These are phyloP conservation scores for Pythium guiyangense DNA, from an alignment of 352 stramenopile genomes.

Conservation along the genomic window DNA sequence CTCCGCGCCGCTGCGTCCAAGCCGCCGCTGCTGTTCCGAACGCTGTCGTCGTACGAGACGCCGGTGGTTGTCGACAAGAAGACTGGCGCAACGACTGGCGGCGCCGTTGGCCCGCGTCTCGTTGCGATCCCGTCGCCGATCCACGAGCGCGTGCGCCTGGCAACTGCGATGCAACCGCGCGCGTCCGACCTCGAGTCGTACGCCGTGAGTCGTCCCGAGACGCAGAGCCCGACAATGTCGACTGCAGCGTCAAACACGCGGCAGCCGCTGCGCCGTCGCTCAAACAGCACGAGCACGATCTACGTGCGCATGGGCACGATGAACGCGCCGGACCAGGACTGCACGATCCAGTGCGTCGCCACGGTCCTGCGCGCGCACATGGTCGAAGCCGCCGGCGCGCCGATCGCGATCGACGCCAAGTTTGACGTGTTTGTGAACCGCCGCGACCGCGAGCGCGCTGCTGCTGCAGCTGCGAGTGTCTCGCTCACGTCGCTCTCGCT, in stretches of 20 bases:
- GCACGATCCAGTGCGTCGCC: conserved; percentile 94
- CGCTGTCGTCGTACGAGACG: conserved; percentile 77
- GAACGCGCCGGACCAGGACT: conserved; percentile 94
- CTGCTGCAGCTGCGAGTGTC: conserved; percentile 13
- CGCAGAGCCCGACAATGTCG: neutral
- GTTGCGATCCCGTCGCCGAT: conserved; percentile 53
- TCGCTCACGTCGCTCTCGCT: neutral
- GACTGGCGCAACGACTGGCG: conserved; percentile 7
- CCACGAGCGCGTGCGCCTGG: conserved; percentile 60
- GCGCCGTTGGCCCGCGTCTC: conserved; percentile 12
- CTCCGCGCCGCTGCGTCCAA: conserved; percentile 21
- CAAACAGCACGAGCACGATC: conserved; percentile 95
- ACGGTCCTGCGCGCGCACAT: conserved; percentile 95
- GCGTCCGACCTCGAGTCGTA: conserved; percentile 59
- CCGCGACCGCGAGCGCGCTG: conserved; percentile 25
- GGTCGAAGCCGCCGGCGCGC: conserved; percentile 72
- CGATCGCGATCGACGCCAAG: conserved; percentile 39
- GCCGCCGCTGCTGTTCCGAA: conserved; percentile 59
- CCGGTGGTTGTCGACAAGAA: conserved; percentile 60
- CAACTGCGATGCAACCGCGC: conserved; percentile 26
- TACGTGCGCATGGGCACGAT: conserved; percentile 92
- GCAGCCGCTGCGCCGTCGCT: conserved; percentile 77
- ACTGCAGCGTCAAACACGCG: conserved; percentile 17
- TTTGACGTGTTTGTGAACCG: conserved; percentile 74
- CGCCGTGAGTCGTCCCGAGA: conserved; percentile 7